phyloP scores from a whole-genome alignment of 108 stramenopile species.

The Licmophora abbreviata region DNA sequence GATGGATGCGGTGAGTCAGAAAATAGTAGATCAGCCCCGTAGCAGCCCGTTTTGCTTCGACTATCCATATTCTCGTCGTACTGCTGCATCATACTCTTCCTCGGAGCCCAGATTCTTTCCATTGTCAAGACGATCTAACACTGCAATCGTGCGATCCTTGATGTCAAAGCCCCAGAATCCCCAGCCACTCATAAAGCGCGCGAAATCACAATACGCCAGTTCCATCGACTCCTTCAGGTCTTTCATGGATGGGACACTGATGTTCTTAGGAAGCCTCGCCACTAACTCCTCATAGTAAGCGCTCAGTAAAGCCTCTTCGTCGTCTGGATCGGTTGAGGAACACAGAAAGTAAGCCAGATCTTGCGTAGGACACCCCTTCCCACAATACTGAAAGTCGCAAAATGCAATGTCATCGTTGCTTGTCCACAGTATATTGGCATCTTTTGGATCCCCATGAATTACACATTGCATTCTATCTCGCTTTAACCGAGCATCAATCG shows the following conservation, averaged over 20 bases:
- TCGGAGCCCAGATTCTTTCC: slow-evolving; percentile 44
- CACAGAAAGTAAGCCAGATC: slow-evolving; percentile 75
- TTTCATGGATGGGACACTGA: slow-evolving; percentile 20
- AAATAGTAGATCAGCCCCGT: too few relatives aligned
- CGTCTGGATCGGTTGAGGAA: slow-evolving; percentile 17
- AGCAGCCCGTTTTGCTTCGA: too few relatives aligned
- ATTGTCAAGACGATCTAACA: slow-evolving; percentile 43
- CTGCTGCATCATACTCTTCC: slow-evolving; percentile 46
- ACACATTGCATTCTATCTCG: slow-evolving; percentile 52
- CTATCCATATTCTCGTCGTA: slow-evolving; percentile 37
- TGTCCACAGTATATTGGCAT: slow-evolving; percentile 48
- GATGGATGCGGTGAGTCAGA: too few relatives aligned
- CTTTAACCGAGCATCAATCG: slow-evolving; percentile 54
- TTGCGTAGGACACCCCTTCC: slow-evolving; percentile 45
- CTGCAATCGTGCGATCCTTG: slow-evolving; percentile 11
- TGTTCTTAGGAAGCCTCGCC: slow-evolving; percentile 6
- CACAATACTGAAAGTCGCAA: slow-evolving; percentile 75
- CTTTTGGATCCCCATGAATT: slow-evolving; percentile 71
- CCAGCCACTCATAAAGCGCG: slow-evolving; percentile 66
- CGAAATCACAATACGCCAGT: slow-evolving; percentile 58
- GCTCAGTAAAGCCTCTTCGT: slow-evolving; percentile 17
- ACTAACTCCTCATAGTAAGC: slow-evolving; percentile 31
- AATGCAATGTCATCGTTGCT: slow-evolving; percentile 37
- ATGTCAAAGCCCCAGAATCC: slow-evolving; percentile 61
- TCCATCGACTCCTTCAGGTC: slow-evolving; percentile 41